phyloP scores from a whole-genome alignment of 2,329 filamentous ascomycete species.

The Rutstroemia sp. region DNA sequence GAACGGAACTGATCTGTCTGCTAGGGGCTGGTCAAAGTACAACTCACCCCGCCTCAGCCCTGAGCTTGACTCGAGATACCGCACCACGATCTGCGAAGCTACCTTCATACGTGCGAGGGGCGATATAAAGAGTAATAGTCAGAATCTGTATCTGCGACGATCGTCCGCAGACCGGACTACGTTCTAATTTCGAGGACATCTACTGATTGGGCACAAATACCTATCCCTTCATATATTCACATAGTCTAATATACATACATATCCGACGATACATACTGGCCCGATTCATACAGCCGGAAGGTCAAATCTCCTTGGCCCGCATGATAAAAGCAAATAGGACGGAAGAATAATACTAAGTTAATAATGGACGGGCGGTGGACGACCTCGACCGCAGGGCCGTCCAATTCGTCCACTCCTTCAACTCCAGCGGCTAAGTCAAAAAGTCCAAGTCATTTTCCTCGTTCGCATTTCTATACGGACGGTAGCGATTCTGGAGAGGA shows the following conservation, averaged over 20 bases:
- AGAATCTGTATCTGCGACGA: not conserved
- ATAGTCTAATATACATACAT: not conserved
- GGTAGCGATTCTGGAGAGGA: conserved; percentile 8
- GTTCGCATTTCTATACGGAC: conserved; percentile 7
- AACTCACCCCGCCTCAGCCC: conserved; percentile 2
- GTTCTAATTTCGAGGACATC: not conserved
- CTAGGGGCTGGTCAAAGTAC: not conserved
- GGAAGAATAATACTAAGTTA: not conserved
- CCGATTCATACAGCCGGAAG: not conserved
- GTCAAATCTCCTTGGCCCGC: not conserved
- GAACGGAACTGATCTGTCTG: not conserved
- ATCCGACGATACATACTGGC: not conserved
- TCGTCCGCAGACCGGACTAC: not conserved
- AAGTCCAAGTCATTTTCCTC: conserved; percentile 5
- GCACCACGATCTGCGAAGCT: not conserved
- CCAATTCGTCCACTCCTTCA: not conserved
- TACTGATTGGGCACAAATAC: not conserved
- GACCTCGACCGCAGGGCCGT: not conserved
- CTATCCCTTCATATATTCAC: not conserved
- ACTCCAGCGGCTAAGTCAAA: not conserved
- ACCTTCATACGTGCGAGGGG: not conserved
- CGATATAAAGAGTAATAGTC: not conserved
- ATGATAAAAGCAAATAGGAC: not conserved
- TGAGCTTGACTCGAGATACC: not conserved
- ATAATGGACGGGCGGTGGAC: conserved; percentile 4